Evolutionary conservation across 2,329 filamentous ascomycete genomes (phyloP).

Genomic region (Kalmusia sp.): DNA sequence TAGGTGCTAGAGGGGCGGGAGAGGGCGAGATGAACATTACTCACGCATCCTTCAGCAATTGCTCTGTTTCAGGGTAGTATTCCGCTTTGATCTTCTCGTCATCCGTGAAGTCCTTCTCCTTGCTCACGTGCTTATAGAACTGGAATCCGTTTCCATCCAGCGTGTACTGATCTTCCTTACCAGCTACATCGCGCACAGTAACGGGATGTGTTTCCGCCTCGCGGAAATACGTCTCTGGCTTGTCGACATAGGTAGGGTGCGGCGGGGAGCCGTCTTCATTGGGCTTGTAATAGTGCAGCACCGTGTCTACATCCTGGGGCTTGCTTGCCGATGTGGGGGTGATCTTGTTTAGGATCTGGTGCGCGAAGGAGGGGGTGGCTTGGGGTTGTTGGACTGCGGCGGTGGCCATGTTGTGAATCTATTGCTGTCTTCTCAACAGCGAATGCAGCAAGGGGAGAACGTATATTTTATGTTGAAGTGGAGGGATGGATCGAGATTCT

Average conservation of each 20-base stretch:
- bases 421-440: background rate
- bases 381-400: constrained; percentile 33
- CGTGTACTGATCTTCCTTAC: constrained; percentile 51
- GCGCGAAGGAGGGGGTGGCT: constrained; percentile 22
- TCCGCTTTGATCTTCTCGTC: constrained; percentile 42
- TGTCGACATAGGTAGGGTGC: constrained; percentile 33
- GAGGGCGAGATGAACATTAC: constrained; percentile 13
- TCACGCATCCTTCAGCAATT: constrained; percentile 48
- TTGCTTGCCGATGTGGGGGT: background rate
- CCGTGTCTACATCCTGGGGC: constrained; percentile 34
- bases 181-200: constrained; percentile 54
- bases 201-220: constrained; percentile 33
- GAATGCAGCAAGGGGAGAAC: background rate
- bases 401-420: constrained; percentile 31
- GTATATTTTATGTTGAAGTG: too few relatives aligned
- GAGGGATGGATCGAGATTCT: too few relatives aligned
- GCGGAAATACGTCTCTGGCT: constrained; percentile 43
- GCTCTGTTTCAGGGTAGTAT: constrained; percentile 45
- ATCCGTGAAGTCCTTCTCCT: constrained; percentile 45
- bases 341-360: constrained; percentile 18
- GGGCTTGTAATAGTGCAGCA: constrained; percentile 35
- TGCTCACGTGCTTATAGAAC: constrained; percentile 34
- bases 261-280: constrained; percentile 40
- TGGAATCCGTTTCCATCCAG: constrained; percentile 52
- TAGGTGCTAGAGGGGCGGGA: too few relatives aligned